phyloP scores from a whole-genome alignment of 2,329 filamentous ascomycete species.

The Periconia digitata region DNA sequence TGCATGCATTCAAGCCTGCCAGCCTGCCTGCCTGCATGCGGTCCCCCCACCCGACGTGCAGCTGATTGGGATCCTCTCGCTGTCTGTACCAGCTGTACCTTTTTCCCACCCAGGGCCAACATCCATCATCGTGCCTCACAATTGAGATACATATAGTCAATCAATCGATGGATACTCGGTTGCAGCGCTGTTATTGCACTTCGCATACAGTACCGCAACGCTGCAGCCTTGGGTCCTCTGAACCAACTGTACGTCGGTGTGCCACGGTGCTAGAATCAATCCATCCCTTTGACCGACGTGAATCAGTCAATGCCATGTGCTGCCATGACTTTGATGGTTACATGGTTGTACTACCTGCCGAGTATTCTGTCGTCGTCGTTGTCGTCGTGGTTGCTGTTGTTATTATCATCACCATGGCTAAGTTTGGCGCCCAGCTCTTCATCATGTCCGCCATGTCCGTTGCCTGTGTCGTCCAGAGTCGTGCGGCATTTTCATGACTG shows the following conservation, averaged over 20 bases:
- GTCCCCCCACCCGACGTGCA: conserved; percentile 8
- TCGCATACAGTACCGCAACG: background rate
- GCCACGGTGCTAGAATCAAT: background rate
- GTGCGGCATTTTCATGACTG: background rate
- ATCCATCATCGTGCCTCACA: background rate
- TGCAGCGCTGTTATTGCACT: background rate
- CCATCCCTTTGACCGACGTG: background rate
- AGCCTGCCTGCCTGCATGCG: conserved; percentile 2
- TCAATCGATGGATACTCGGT: background rate
- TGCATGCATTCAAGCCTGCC: background rate
- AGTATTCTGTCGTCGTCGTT: too few species aligned
- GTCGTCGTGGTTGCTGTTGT: too few species aligned
- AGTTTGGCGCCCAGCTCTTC: too few species aligned
- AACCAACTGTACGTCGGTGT: too few species aligned
- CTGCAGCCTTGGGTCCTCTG: background rate
- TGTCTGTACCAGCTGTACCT: too few species aligned
- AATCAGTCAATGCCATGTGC: too few species aligned
- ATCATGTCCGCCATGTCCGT: background rate
- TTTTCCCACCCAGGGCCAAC: background rate
- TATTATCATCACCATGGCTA: too few species aligned
- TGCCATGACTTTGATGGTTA: too few species aligned
- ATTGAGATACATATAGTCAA: background rate
- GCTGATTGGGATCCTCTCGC: conserved; percentile 8
- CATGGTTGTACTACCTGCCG: too few species aligned
- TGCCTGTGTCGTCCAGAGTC: too few species aligned